Percentiles rank a stretch among this genome's conserved stretches.
Evolutionary conservation across 208 protist genomes (phyloP).

Genomic region (Trypanosoma conorhini): DNA sequence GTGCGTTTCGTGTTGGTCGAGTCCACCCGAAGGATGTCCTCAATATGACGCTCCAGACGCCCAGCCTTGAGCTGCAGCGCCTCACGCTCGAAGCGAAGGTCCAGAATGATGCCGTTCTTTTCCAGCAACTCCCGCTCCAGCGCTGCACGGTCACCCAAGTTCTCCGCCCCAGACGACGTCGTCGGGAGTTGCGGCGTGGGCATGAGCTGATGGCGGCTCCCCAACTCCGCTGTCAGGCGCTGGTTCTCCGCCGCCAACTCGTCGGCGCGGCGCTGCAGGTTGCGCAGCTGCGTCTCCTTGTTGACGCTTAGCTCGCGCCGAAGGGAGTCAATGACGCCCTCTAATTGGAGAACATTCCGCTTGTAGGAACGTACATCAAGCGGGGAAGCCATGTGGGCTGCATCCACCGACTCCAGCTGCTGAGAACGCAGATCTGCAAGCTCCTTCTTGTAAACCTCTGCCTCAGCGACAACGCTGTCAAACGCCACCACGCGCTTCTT

Average conservation of each 20-base stretch:
- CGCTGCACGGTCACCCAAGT: background rate
- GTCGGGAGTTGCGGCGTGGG: background rate
- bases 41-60: slow-evolving; percentile 66
- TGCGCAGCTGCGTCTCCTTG: slow-evolving; percentile 36
- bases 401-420: slow-evolving; percentile 12
- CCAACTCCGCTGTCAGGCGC: slow-evolving; percentile 49
- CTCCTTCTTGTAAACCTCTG: slow-evolving; percentile 41
- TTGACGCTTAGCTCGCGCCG: slow-evolving; percentile 55
- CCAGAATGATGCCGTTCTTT: slow-evolving; percentile 36
- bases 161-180: background rate
- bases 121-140: slow-evolving; percentile 46
- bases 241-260: slow-evolving; percentile 26
- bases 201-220: slow-evolving; percentile 10
- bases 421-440: slow-evolving; percentile 32
- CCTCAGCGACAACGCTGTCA: slow-evolving; percentile 27
- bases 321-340: slow-evolving; percentile 64
- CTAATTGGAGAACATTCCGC: slow-evolving; percentile 45
- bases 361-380: slow-evolving; percentile 50
- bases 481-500: slow-evolving; percentile 40
- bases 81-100: slow-evolving; percentile 75
- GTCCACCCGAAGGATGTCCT: slow-evolving; percentile 53
- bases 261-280: slow-evolving; percentile 39
- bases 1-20: slow-evolving; percentile 19
- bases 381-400: slow-evolving; percentile 23
- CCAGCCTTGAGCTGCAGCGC: slow-evolving; percentile 55